Evolutionary conservation across 2,329 filamentous ascomycete species (phyloP).

Genomic region (Gnomoniopsis sp.): DNA sequence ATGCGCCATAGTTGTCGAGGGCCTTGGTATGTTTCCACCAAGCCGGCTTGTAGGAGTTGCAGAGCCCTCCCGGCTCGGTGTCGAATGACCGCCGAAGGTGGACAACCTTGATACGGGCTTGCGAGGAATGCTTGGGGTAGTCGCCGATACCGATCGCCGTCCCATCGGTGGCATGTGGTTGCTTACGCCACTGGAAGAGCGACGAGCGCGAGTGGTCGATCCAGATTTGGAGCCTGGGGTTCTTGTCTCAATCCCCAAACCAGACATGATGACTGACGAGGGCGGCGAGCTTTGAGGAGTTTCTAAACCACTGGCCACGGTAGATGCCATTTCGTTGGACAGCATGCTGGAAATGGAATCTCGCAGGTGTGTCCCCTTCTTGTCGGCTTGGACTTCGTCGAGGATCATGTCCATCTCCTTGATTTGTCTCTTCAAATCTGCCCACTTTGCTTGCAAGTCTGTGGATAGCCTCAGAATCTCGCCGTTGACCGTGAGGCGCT

Average conservation of each 20-base stretch:
- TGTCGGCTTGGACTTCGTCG: constrained; percentile 66
- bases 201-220: constrained; percentile 32
- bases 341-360: constrained; percentile 93
- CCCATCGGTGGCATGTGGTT: constrained; percentile 44
- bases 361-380: constrained; percentile 70
- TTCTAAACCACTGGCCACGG: constrained; percentile 64
- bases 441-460: constrained; percentile 82
- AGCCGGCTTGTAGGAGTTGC: constrained; percentile 45
- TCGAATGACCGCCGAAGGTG: constrained; percentile 34
- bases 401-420: constrained; percentile 70
- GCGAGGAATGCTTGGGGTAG: constrained; percentile 35
- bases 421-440: constrained; percentile 72
- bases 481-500: constrained; percentile 93
- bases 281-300: constrained; percentile 67
- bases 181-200: constrained; percentile 42
- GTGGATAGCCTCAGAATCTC: constrained; percentile 84
- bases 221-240: constrained; percentile 28
- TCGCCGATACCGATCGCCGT: constrained; percentile 46
- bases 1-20: constrained; percentile 44
- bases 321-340: constrained; percentile 70
- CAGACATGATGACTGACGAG: constrained; percentile 59
- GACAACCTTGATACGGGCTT: constrained; percentile 45
- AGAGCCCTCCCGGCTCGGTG: constrained; percentile 39
- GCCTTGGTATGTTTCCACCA: constrained; percentile 35
- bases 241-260: constrained; percentile 36